Evolutionary conservation across 23 red algal genomes (phyloP).

Genomic region (Gracilaria caudata): DNA sequence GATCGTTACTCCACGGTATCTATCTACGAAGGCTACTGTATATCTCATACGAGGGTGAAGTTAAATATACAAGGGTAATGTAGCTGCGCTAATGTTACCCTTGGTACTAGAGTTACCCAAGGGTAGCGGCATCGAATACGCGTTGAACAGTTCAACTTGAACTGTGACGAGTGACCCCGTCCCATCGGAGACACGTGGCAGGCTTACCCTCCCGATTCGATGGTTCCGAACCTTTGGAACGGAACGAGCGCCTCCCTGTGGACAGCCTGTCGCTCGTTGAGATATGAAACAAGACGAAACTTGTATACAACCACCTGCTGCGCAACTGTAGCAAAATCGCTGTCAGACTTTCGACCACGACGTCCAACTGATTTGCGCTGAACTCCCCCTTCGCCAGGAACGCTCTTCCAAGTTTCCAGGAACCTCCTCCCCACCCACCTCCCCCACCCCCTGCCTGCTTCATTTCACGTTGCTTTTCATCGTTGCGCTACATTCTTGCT

Average conservation of each 20-base stretch:
- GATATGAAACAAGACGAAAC: background rate
- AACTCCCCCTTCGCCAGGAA: background rate
- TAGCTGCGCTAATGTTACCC: too few relatives aligned
- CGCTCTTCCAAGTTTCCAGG: background rate
- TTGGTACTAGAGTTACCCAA: too few relatives aligned
- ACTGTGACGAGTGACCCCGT: too few relatives aligned
- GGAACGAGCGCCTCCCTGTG: background rate
- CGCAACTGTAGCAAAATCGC: background rate
- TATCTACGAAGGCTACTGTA: too few relatives aligned
- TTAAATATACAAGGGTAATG: too few relatives aligned
- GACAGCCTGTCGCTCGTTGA: slow-evolving; percentile 11
- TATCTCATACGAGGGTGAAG: too few relatives aligned
- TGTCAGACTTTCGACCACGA: slow-evolving; percentile 18
- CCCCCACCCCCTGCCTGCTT: background rate
- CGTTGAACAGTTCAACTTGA: too few relatives aligned
- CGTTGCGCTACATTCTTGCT: too few relatives aligned
- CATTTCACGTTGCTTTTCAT: background rate
- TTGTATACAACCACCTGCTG: background rate
- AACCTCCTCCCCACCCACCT: background rate
- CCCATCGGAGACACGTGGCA: background rate
- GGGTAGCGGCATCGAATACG: too few relatives aligned
- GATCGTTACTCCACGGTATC: too few relatives aligned
- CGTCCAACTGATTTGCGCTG: slow-evolving; percentile 10
- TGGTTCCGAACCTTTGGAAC: background rate
- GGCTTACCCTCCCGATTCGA: background rate